These are phyloP conservation scores for Phalaenopsis hybrid DNA, from an alignment of 116 monocot genomes.

Conservation along the genomic window DNA sequence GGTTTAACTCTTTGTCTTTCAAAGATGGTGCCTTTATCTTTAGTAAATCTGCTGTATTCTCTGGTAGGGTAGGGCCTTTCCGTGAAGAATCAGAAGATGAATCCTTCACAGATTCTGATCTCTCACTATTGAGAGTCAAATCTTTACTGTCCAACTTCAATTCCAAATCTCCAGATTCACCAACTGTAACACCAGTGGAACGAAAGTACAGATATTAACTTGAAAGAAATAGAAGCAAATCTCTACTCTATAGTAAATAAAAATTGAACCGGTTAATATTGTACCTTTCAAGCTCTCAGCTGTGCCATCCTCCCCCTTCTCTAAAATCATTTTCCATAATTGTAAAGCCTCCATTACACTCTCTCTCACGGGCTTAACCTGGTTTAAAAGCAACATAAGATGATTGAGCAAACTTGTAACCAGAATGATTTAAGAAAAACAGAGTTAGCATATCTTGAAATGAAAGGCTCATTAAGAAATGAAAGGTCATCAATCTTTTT, in stretches of 20 bases:
- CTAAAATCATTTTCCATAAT: conserved; percentile 66
- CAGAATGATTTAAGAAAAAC: not conserved
- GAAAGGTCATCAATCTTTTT: too few species aligned
- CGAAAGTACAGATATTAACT: not conserved
- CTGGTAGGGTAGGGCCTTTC: conserved; percentile 35
- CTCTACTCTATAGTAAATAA: not conserved
- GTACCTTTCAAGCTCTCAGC: conserved; percentile 33
- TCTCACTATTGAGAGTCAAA: conserved; percentile 31
- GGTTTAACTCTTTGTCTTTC: conserved; percentile 80
- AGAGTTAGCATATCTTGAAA: too few species aligned
- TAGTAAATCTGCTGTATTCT: conserved; percentile 53
- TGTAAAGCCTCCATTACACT: conserved; percentile 68
- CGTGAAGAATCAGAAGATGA: conserved; percentile 37
- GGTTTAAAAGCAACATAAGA: not conserved
- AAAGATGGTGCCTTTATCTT: conserved; percentile 69
- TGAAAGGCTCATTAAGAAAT: too few species aligned
- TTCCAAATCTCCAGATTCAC: conserved; percentile 26
- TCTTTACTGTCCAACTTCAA: conserved; percentile 33
- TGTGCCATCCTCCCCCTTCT: conserved; percentile 34
- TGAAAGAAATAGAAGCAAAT: not conserved
- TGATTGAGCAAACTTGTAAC: not conserved
- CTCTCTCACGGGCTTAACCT: conserved; percentile 96
- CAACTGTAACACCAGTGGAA: conserved; percentile 19
- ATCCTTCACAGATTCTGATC: conserved; percentile 27
- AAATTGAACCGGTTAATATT: not conserved